Conservation (phyloP, 225 moss, liverwort and hornwort species). For the Physcomitrium patens region DNA sequence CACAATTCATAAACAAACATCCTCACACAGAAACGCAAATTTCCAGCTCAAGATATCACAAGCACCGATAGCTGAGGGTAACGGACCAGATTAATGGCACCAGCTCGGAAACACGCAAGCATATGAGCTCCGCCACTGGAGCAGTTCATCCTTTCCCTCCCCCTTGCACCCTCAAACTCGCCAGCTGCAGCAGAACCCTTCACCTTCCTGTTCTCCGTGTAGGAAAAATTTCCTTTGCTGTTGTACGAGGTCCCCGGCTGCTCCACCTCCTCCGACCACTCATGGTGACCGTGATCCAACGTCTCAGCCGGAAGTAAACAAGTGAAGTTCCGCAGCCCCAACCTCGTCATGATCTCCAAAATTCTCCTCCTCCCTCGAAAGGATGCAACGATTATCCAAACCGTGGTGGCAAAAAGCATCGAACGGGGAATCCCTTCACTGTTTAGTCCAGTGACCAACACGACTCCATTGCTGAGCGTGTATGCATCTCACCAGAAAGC, state of each 20-base stretch:
- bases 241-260: not conserved
- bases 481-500: not conserved
- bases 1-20: too few relatives aligned
- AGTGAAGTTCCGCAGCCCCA: not conserved
- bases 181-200: not conserved
- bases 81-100: constrained; percentile 58
- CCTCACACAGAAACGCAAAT: too few relatives aligned
- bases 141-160: constrained; percentile 25
- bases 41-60: not conserved
- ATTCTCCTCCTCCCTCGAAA: not conserved
- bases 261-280: not conserved
- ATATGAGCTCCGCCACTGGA: constrained; percentile 42
- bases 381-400: not conserved
- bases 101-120: constrained; percentile 57
- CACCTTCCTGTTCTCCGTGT: not conserved
- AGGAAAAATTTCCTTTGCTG: not conserved
- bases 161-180: constrained; percentile 24
- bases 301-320: not conserved
- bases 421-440: too few relatives aligned
- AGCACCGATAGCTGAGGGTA: not conserved
- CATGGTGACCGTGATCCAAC: not conserved
- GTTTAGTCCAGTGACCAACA: too few relatives aligned
- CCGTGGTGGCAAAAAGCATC: not conserved
- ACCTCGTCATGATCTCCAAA: not conserved
- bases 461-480: not conserved